Percentiles rank a stretch among this genome's conserved stretches.
phyloP scores from a whole-genome alignment of 176 grass and related monocot species.

The Oryza coarctata region DNA sequence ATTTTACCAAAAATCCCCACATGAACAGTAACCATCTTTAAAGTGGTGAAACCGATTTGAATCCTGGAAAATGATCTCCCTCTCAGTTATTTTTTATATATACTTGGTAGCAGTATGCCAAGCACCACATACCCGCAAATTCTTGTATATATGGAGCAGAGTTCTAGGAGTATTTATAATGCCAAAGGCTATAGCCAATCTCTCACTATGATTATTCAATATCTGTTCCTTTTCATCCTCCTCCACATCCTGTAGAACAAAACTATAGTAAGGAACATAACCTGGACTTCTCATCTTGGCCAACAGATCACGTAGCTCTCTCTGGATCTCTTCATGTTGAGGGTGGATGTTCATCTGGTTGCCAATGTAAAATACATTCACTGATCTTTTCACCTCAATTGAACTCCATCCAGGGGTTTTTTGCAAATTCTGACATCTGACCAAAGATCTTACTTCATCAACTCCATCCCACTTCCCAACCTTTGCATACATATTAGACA shows the following conservation, averaged over 20 bases:
- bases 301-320: constrained; percentile 44
- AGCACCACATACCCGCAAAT: constrained; percentile 75
- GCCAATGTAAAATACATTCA: constrained; percentile 73
- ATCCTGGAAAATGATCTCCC: constrained; percentile 73
- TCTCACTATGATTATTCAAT: constrained; percentile 70
- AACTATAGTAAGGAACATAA: constrained; percentile 76
- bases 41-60: constrained; percentile 84
- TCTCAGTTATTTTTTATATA: constrained; percentile 66
- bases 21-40: constrained; percentile 68
- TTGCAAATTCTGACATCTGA: constrained; percentile 51
- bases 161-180: constrained; percentile 71
- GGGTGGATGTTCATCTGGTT: constrained; percentile 58
- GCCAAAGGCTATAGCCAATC: constrained; percentile 72
- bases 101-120: constrained; percentile 81
- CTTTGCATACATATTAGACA: constrained; percentile 84
- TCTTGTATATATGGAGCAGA: constrained; percentile 64
- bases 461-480: constrained; percentile 78
- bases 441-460: constrained; percentile 69
- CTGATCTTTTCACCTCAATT: constrained; percentile 61
- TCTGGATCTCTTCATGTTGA: constrained; percentile 63
- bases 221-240: constrained; percentile 81
- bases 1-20: constrained; percentile 76
- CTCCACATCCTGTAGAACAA: constrained; percentile 74
- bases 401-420: constrained; percentile 88
- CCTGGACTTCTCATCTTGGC: constrained; percentile 64